Conservation (phyloP, 805 yeast genomes). For the Geotrichum ghanense region DNA sequence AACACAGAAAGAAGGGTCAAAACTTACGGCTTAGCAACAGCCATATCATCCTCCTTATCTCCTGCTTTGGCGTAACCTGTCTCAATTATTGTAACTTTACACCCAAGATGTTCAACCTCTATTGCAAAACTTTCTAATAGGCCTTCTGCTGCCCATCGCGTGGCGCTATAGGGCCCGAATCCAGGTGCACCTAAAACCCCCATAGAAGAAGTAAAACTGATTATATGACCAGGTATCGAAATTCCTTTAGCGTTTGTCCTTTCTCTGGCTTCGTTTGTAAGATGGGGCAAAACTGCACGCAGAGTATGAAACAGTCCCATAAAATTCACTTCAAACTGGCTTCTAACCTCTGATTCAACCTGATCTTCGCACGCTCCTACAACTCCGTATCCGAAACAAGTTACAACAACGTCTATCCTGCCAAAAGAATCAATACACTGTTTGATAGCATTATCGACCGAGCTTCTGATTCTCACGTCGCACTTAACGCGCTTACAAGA, state of each 20-base stretch:
- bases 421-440: slow-evolving; percentile 13
- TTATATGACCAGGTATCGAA: slow-evolving; percentile 2
- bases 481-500: slow-evolving; percentile 10
- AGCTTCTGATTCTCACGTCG: slow-evolving; percentile 14
- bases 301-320: slow-evolving; percentile 19
- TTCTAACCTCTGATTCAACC: slow-evolving; percentile 18
- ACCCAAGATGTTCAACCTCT: slow-evolving; percentile 17
- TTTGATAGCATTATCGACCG: slow-evolving; percentile 15
- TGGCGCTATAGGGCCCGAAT: slow-evolving; percentile 19
- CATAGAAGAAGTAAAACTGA: slow-evolving; percentile 13
- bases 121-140: slow-evolving; percentile 20
- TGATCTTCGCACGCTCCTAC: slow-evolving; percentile 19
- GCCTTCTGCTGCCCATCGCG: slow-evolving; percentile 25
- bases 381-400: slow-evolving; percentile 15
- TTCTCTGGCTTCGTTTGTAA: slow-evolving; percentile 7
- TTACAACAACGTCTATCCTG: slow-evolving; percentile 17
- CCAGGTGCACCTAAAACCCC: slow-evolving; percentile 24
- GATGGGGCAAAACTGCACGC: slow-evolving; percentile 15
- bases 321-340: slow-evolving; percentile 19
- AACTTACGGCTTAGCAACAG: not conserved
- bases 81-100: slow-evolving; percentile 11
- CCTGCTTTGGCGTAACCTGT: slow-evolving; percentile 6
- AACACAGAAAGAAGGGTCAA: not conserved
- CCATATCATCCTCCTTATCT: not conserved
- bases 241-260: slow-evolving; percentile 2